Conservation (phyloP, 2,329 filamentous ascomycete species). For the Sporothrix curviconia region DNA sequence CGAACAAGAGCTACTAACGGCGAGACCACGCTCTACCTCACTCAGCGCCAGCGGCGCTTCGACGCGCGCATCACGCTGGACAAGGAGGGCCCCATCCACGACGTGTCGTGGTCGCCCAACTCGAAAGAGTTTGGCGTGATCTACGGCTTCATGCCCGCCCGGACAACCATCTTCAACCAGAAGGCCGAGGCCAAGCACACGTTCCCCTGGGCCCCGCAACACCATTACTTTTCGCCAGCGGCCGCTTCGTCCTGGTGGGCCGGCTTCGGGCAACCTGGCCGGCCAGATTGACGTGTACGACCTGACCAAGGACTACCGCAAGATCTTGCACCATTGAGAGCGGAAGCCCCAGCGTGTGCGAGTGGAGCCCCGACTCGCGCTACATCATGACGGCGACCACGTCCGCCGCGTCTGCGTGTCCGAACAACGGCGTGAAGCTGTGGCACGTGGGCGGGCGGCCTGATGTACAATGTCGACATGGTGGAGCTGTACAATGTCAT, state of each 20-base stretch:
- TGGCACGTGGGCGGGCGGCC: constrained; percentile 82
- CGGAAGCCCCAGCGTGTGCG: constrained; percentile 90
- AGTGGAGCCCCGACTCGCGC: constrained; percentile 94
- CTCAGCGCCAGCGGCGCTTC: constrained; percentile 85
- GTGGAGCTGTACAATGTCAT: constrained; percentile 83
- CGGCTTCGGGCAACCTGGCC: constrained; percentile 92
- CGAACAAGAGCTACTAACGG: constrained; percentile 99
- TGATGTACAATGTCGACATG: constrained; percentile 97
- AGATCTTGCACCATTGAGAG: constrained; percentile 92
- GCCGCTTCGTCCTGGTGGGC: constrained; percentile 89
- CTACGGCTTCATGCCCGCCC: constrained; percentile 98
- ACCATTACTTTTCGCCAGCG: constrained; percentile 91
- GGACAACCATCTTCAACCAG: constrained; percentile 95
- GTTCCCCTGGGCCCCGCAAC: constrained; percentile 81
- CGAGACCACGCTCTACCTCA: constrained; percentile 92
- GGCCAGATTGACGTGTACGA: constrained; percentile 98
- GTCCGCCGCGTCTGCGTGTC: constrained; percentile 84
- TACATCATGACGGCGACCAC: constrained; percentile 98
- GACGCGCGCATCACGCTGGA: constrained; percentile 88
- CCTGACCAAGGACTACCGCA: constrained; percentile 85
- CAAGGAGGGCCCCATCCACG: constrained; percentile 92
- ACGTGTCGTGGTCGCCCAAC: constrained; percentile 97
- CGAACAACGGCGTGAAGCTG: constrained; percentile 93
- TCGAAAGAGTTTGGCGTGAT: constrained; percentile 96
- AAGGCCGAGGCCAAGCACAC: constrained; percentile 75